These are phyloP conservation scores for Colletotrichum viniferum DNA, from an alignment of 2,329 filamentous ascomycete species.

Conservation along the genomic window DNA sequence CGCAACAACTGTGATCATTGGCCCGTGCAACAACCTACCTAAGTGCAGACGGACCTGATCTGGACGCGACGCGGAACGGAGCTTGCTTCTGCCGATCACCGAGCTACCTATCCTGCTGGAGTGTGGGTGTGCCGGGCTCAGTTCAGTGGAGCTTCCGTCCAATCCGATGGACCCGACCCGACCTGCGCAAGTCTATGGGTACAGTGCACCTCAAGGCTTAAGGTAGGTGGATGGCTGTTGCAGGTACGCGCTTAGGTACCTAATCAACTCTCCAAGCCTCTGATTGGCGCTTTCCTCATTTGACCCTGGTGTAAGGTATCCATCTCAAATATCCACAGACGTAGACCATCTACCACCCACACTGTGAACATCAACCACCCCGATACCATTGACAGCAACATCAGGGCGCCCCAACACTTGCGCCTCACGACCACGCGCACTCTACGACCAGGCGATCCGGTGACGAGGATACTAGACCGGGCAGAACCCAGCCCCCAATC, in stretches of 20 bases:
- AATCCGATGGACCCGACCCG: not conserved
- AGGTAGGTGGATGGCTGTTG: not conserved
- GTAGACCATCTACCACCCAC: not conserved
- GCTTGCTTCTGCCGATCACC: conserved; percentile 19
- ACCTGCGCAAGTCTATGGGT: not conserved
- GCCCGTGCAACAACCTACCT: not conserved
- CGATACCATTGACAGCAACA: not conserved
- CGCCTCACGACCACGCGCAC: not conserved
- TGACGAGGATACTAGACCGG: not conserved
- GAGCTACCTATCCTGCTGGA: not conserved
- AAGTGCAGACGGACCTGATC: not conserved
- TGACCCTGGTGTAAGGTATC: not conserved
- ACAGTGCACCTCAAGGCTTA: not conserved
- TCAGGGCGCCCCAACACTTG: not conserved
- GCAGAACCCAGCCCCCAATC: not conserved
- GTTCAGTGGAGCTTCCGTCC: not conserved
- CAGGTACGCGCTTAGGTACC: not conserved
- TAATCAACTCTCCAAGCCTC: not conserved
- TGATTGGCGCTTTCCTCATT: not conserved
- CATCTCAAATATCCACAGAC: not conserved
- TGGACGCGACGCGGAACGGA: not conserved
- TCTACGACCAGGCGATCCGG: not conserved
- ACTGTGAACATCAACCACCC: not conserved
- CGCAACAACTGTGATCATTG: not conserved
- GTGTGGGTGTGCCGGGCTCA: not conserved